Percentiles rank a stretch among this genome's conserved stretches.
Conservation (phyloP, 495 filamentous ascomycete genomes). For the Penicillium egyptiacum region DNA sequence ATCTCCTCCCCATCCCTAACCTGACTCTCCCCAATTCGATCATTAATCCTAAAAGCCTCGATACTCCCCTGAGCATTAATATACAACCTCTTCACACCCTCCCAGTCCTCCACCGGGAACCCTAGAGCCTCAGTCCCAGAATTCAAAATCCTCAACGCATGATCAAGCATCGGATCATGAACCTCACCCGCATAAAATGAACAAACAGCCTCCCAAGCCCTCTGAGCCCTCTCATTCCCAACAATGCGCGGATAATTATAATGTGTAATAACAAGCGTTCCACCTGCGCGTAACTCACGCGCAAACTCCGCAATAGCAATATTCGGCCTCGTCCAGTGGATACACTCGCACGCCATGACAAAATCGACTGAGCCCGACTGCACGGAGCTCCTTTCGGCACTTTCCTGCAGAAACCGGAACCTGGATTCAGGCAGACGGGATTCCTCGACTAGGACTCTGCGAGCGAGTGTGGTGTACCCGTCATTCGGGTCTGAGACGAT, state of each 20-base stretch:
- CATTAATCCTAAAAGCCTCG: constrained; percentile 8
- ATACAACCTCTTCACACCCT: constrained; percentile 3
- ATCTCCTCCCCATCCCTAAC: constrained; percentile 6
- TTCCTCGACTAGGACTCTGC: constrained; percentile 3
- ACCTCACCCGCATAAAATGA: constrained; percentile 1
- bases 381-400: constrained; percentile 3
- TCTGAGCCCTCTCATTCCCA: constrained; percentile 5
- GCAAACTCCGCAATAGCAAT: constrained; percentile 6
- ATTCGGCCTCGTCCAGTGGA: constrained; percentile 9
- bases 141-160: constrained; percentile 5
- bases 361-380: constrained; percentile 2
- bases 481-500: constrained; percentile 10
- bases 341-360: constrained; percentile 8
- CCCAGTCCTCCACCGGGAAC: constrained; percentile 3
- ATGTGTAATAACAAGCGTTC: constrained; percentile 5
- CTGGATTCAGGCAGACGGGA: not conserved
- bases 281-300: not conserved
- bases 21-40: not conserved
- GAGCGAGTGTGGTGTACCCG: constrained; percentile 5
- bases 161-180: constrained; percentile 5
- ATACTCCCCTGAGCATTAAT: constrained; percentile 6
- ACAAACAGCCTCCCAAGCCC: constrained; percentile 3
- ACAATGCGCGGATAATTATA: constrained; percentile 9
- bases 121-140: constrained; percentile 1
- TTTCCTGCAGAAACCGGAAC: constrained; percentile 2